Percentiles rank a stretch among this genome's conserved stretches.
phyloP scores from a whole-genome alignment of 345 rosid genomes.

The Lepidium sativum region DNA sequence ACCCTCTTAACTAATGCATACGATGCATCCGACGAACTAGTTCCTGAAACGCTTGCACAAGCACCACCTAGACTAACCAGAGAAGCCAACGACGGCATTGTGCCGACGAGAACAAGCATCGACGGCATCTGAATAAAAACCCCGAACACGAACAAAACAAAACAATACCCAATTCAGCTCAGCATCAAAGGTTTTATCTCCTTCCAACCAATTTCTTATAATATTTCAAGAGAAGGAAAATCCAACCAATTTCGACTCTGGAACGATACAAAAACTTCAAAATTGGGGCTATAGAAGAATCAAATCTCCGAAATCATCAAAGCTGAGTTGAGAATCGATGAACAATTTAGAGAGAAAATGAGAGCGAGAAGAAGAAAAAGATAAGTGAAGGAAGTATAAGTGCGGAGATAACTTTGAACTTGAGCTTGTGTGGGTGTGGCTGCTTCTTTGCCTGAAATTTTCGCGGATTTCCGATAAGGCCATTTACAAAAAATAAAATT shows the following conservation, averaged over 20 bases:
- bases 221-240: not conserved
- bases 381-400: conserved; percentile 20
- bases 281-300: conserved; percentile 1
- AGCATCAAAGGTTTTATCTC: conserved; percentile 7
- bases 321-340: not conserved
- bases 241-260: not conserved
- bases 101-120: conserved; percentile 66
- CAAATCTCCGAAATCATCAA: not conserved
- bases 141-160: not conserved
- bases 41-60: conserved; percentile 35
- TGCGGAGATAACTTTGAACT: conserved; percentile 20
- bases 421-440: conserved; percentile 52
- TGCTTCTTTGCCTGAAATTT: conserved; percentile 47
- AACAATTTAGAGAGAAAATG: conserved; percentile 1
- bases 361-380: conserved; percentile 13
- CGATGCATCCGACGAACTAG: conserved; percentile 38
- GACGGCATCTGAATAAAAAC: conserved; percentile 33
- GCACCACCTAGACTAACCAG: conserved; percentile 43
- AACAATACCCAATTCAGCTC: conserved; percentile 5
- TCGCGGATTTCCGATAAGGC: conserved; percentile 45
- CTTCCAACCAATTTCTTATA: not conserved
- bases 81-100: conserved; percentile 75
- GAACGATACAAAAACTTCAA: not conserved
- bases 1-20: conserved; percentile 55
- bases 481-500: not conserved